phyloP scores from a whole-genome alignment of 1,284 basidiomycete species.

The Schizophyllum commune region DNA sequence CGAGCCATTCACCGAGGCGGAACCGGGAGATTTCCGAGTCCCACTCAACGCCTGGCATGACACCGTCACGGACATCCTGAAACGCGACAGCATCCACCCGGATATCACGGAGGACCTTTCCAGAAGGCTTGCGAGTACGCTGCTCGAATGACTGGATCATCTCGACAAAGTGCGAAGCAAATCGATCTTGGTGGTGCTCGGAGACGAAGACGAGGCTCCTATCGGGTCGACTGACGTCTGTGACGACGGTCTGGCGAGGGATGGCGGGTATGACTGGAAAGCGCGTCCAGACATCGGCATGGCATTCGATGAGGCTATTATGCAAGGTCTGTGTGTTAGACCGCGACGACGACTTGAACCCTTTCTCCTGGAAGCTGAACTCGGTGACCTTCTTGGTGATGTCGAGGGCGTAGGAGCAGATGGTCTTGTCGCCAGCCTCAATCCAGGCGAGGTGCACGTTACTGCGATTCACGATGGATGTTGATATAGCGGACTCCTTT shows the following conservation, averaged over 20 bases:
- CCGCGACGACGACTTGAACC: conserved; percentile 12
- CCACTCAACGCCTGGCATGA: conserved; percentile 4
- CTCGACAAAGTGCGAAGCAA: conserved; percentile 33
- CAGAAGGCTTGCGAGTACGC: conserved; percentile 43
- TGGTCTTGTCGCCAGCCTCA: conserved; percentile 21
- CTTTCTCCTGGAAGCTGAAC: conserved; percentile 41
- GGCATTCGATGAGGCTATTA: conserved; percentile 49
- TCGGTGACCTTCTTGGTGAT: conserved; percentile 49
- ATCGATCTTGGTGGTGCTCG: conserved; percentile 24
- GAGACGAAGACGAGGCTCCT: conserved; percentile 47
- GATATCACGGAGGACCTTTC: conserved; percentile 30
- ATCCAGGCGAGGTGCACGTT: conserved; percentile 36
- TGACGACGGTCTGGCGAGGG: conserved; percentile 35
- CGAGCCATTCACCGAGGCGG: conserved; percentile 54
- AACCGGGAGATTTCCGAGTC: conserved; percentile 29
- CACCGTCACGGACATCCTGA: neutral
- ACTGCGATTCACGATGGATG: conserved; percentile 35
- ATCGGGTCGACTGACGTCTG: too few species aligned
- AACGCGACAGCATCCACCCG: conserved; percentile 19
- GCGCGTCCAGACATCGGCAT: conserved; percentile 54
- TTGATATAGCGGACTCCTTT: conserved; percentile 23
- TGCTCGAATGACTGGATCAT: conserved; percentile 40
- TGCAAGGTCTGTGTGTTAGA: conserved; percentile 23
- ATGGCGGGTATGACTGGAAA: conserved; percentile 54
- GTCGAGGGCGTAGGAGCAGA: conserved; percentile 35